Evolutionary conservation across 2,329 filamentous ascomycete species (phyloP).

Genomic region (Malbranchea zuffiana): DNA sequence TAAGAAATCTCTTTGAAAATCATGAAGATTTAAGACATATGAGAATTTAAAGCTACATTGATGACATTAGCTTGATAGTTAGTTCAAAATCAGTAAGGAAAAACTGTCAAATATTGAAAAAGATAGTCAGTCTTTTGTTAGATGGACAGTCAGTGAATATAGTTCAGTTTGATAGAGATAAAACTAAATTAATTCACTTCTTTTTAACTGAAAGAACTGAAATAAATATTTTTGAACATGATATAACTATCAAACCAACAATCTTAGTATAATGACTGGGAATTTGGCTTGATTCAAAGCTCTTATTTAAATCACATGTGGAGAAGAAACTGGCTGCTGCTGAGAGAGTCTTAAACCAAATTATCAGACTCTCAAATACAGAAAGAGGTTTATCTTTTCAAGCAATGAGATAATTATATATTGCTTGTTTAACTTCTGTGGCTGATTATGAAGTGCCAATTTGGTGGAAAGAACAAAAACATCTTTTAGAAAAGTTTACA

Average conservation of each 20-base stretch:
- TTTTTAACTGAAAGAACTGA: not conserved
- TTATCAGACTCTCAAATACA: slow-evolving; percentile 5
- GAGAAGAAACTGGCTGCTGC: slow-evolving; percentile 4
- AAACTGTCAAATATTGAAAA: slow-evolving; percentile 4
- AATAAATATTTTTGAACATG: not conserved
- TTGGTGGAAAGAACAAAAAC: slow-evolving; percentile 8
- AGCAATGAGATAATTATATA: slow-evolving; percentile 8
- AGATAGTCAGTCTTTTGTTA: not conserved
- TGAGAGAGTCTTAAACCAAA: slow-evolving; percentile 7
- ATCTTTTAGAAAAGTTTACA: slow-evolving; percentile 7
- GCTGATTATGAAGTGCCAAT: slow-evolving; percentile 8
- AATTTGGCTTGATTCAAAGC: slow-evolving; percentile 8
- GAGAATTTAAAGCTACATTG: slow-evolving; percentile 5
- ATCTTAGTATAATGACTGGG: slow-evolving; percentile 4
- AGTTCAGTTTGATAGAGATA: slow-evolving; percentile 6
- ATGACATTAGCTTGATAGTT: slow-evolving; percentile 3
- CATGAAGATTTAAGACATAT: no score
- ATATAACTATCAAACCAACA: slow-evolving; percentile 2
- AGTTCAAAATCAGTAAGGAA: not conserved
- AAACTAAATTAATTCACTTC: slow-evolving; percentile 7
- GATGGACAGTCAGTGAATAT: not conserved
- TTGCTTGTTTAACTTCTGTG: slow-evolving; percentile 7
- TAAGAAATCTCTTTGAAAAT: no score
- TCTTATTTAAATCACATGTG: slow-evolving; percentile 9
- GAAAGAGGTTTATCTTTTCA: slow-evolving; percentile 6